Percentiles rank a stretch among this genome's conserved stretches.
Evolutionary conservation across 768 basidiomycete species (phyloP).

Genomic region (Lactarius akahatsu): DNA sequence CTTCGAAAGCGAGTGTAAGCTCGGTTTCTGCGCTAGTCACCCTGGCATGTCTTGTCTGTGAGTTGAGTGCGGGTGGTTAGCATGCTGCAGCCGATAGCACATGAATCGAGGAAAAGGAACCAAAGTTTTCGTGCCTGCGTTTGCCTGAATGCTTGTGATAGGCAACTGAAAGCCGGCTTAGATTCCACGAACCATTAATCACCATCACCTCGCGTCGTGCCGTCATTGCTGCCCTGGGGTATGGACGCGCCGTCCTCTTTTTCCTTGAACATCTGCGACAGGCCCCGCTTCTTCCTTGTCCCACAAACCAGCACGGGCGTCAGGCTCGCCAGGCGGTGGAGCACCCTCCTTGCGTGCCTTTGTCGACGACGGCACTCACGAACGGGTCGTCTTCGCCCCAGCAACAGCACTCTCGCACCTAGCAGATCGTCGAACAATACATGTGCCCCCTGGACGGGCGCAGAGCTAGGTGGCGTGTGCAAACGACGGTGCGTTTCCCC

Average conservation of each 20-base stretch:
- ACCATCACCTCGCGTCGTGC: neutral
- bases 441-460: conserved; percentile 18
- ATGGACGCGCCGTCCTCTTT: conserved; percentile 12
- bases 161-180: conserved; percentile 33
- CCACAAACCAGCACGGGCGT: conserved; percentile 12
- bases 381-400: conserved; percentile 42
- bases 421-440: conserved; percentile 32
- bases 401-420: conserved; percentile 35
- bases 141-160: conserved; percentile 39
- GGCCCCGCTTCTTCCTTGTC: conserved; percentile 25
- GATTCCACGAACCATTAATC: conserved; percentile 10
- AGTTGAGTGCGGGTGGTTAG: neutral
- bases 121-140: conserved; percentile 19
- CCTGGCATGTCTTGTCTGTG: conserved; percentile 6
- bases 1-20: conserved; percentile 63
- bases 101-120: neutral
- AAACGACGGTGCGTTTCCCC: conserved; percentile 64
- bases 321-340: conserved; percentile 14
- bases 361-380: conserved; percentile 31
- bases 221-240: neutral
- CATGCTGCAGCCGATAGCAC: no score
- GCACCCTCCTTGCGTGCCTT: conserved; percentile 14
- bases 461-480: conserved; percentile 5
- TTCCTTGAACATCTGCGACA: conserved; percentile 38
- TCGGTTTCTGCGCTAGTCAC: conserved; percentile 33